A percentile compares a stretch with the other conserved stretches of the same genome.
Evolutionary conservation across 176 grass and related monocot genomes (phyloP).

Genomic region (Phoenix dactylifera): DNA sequence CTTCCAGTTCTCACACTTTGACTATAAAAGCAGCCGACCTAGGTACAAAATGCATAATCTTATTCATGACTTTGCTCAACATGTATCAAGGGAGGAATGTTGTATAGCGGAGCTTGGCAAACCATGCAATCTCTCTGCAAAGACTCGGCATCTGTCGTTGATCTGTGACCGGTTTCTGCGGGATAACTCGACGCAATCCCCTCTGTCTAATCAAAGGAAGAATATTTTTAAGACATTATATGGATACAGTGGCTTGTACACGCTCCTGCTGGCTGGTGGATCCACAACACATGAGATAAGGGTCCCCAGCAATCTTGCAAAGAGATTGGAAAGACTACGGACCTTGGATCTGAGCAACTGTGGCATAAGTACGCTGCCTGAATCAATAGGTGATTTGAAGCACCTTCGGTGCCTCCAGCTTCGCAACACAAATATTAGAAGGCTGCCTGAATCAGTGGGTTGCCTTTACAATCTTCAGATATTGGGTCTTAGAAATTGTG

Average conservation of each 20-base stretch:
- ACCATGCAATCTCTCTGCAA: not conserved
- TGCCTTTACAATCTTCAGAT: constrained; percentile 6
- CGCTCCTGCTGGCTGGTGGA: constrained; percentile 26
- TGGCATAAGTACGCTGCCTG: not conserved
- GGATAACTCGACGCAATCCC: not conserved
- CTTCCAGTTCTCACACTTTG: constrained; percentile 1
- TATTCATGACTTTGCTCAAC: not conserved
- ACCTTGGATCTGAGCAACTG: not conserved
- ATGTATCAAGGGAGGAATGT: constrained; percentile 18
- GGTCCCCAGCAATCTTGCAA: constrained; percentile 9
- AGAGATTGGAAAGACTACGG: constrained; percentile 15
- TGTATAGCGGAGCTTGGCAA: constrained; percentile 7
- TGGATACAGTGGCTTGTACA: constrained; percentile 6
- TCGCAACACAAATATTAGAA: not conserved
- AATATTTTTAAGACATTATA: constrained; percentile 7
- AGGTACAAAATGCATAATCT: constrained; percentile 16
- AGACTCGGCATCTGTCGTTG: constrained; percentile 22
- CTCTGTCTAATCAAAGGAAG: not conserved
- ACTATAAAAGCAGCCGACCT: not conserved
- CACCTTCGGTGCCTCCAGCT: constrained; percentile 2
- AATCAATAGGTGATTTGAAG: constrained; percentile 2
- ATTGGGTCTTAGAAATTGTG: not conserved
- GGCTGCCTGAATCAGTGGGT: constrained; percentile 9
- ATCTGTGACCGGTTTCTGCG: not conserved
- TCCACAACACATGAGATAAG: not conserved